phyloP scores from a whole-genome alignment of 768 basidiomycete genomes.

The Termitomyces sp. region DNA sequence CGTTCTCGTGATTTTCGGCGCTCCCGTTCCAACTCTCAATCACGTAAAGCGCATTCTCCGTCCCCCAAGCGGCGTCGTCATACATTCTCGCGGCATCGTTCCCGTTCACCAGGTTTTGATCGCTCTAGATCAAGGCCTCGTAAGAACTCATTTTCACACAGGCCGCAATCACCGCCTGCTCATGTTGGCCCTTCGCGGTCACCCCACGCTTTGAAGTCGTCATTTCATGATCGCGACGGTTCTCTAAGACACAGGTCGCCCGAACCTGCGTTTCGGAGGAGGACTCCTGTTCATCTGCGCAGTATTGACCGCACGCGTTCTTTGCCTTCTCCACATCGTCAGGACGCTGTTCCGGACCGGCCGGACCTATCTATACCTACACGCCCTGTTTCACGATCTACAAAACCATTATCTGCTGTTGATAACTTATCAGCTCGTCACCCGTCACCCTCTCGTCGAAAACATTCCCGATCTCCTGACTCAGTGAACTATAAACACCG shows the following conservation, averaged over 20 bases:
- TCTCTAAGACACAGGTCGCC: background rate
- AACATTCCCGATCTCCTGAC: background rate
- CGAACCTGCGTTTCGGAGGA: background rate
- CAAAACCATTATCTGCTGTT: background rate
- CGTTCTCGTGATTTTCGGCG: background rate
- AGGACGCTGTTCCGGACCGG: background rate
- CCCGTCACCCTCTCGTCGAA: background rate
- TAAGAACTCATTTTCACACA: background rate
- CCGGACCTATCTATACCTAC: background rate
- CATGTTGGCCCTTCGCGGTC: background rate
- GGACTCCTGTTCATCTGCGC: slow-evolving; percentile 10
- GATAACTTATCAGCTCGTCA: background rate
- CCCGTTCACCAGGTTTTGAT: background rate
- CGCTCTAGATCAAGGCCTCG: background rate
- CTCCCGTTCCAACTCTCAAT: slow-evolving; percentile 5
- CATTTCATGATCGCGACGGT: background rate
- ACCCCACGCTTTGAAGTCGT: background rate
- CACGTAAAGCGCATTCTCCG: background rate
- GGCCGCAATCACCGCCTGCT: background rate
- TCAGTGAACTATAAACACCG: background rate
- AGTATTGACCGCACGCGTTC: slow-evolving; percentile 4
- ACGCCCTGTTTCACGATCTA: background rate
- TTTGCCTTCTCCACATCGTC: background rate
- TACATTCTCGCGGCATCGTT: slow-evolving; percentile 1
- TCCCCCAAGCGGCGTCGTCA: background rate